Percentiles rank a stretch among this genome's conserved stretches.
phyloP scores from a whole-genome alignment of 2,329 filamentous ascomycete species.

The Botrytis pseudocinerea region DNA sequence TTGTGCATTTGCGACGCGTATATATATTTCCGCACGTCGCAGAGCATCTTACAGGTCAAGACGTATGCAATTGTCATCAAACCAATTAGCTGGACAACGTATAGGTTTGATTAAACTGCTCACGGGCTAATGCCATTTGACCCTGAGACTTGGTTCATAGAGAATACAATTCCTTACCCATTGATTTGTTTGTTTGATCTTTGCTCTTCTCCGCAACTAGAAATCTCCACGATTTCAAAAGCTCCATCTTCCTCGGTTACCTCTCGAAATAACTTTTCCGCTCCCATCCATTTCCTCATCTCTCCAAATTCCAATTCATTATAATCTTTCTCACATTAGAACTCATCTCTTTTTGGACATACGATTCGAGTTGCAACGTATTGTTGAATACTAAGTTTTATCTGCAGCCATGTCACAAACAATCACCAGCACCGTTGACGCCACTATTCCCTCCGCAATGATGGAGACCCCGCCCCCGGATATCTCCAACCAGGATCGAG shows the following conservation, averaged over 20 bases:
- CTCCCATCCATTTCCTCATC: background rate
- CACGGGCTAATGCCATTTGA: background rate
- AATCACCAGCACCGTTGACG: conserved; percentile 6
- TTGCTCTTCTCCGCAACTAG: background rate
- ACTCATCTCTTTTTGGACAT: background rate
- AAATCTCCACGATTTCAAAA: background rate
- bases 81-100: background rate
- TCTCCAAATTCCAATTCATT: background rate
- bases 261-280: background rate
- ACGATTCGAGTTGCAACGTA: conserved; percentile 7
- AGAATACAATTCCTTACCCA: background rate
- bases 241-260: conserved; percentile 7
- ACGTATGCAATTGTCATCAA: background rate
- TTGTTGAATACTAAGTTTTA: background rate
- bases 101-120: background rate
- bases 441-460: conserved; percentile 18
- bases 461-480: conserved; percentile 30
- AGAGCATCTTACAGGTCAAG: conserved; percentile 3
- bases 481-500: conserved; percentile 31
- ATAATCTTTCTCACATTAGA: background rate
- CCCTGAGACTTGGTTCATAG: conserved; percentile 3
- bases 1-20: background rate
- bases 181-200: background rate
- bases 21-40: background rate
- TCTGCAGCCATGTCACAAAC: conserved; percentile 24